Conservation (phyloP, 2,329 filamentous ascomycete species). For the Aspergillus bombycis region DNA sequence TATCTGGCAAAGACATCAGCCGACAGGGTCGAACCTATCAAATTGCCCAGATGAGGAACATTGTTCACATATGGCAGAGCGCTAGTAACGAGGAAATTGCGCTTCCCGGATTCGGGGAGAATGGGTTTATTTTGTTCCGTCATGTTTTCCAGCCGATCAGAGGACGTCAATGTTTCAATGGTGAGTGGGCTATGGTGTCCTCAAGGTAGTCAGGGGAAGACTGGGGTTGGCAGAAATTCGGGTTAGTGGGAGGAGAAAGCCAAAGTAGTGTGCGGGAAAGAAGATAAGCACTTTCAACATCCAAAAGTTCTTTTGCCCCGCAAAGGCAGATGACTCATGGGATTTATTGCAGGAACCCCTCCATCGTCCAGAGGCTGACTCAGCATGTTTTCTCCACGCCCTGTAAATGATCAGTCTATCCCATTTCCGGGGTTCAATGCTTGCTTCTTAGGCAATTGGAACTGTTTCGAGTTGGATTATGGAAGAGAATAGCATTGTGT, state of each 20-base stretch:
- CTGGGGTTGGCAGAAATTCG: neutral
- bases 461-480: neutral
- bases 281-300: neutral
- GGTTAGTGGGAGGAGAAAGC: neutral
- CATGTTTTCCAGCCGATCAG: slow-evolving; percentile 32
- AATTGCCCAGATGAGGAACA: slow-evolving; percentile 83
- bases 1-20: slow-evolving; percentile 77
- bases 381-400: neutral
- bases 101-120: slow-evolving; percentile 71
- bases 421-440: neutral
- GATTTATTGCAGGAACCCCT: neutral
- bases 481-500: neutral
- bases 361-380: neutral
- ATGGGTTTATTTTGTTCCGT: slow-evolving; percentile 39
- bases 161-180: slow-evolving; percentile 11
- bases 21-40: slow-evolving; percentile 83
- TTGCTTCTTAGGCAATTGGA: neutral
- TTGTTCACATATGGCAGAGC: slow-evolving; percentile 86
- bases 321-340: slow-evolving; percentile 3
- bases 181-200: neutral
- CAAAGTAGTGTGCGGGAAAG: neutral
- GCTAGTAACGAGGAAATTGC: slow-evolving; percentile 87
- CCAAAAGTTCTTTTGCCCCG: neutral
- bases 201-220: neutral
- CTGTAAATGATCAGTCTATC: neutral